Conservation (phyloP, 352 stramenopile species). For the Pythium chondricola region DNA sequence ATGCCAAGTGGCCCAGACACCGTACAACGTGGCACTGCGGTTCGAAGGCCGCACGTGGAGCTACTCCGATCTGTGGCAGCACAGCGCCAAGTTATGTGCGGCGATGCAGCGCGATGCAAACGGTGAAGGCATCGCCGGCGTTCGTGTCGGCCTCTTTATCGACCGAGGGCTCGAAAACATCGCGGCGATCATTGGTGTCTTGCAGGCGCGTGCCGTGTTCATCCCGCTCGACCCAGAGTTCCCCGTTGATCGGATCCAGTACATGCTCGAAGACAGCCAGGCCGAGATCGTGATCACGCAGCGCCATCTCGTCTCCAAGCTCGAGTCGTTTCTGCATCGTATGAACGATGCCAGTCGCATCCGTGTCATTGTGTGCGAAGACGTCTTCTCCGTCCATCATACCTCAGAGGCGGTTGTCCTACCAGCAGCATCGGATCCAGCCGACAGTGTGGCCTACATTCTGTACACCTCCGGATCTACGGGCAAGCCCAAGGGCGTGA, state of each 20-base stretch:
- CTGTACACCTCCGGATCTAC: conserved; percentile 74
- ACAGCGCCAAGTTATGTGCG: conserved; percentile 18
- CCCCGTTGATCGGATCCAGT: conserved; percentile 35
- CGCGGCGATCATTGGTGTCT: conserved; percentile 30
- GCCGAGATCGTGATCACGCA: conserved; percentile 39
- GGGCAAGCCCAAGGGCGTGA: conserved; percentile 62
- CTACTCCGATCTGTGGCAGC: conserved; percentile 31
- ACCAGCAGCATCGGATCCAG: not conserved
- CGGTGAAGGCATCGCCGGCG: not conserved
- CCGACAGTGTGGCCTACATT: conserved; percentile 35
- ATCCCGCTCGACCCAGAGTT: conserved; percentile 44
- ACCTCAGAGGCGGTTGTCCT: not conserved
- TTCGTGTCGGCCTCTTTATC: conserved; percentile 36
- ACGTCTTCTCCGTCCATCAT: conserved; percentile 7
- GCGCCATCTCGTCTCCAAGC: conserved; percentile 17
- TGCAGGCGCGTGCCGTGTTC: conserved; percentile 34
- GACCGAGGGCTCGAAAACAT: conserved; percentile 37
- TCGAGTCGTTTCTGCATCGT: conserved; percentile 11
- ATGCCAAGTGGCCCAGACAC: conserved; percentile 25
- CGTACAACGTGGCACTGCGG: conserved; percentile 23
- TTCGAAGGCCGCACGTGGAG: conserved; percentile 35
- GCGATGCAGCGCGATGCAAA: conserved; percentile 6
- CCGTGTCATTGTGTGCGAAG: conserved; percentile 29
- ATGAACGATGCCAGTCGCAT: not conserved
- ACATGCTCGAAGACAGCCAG: conserved; percentile 37